Evolutionary conservation across 1,284 basidiomycete genomes (phyloP), one percentile per base, ranked within the genome.

Genomic region (Austroboletus niveus): DNA sequence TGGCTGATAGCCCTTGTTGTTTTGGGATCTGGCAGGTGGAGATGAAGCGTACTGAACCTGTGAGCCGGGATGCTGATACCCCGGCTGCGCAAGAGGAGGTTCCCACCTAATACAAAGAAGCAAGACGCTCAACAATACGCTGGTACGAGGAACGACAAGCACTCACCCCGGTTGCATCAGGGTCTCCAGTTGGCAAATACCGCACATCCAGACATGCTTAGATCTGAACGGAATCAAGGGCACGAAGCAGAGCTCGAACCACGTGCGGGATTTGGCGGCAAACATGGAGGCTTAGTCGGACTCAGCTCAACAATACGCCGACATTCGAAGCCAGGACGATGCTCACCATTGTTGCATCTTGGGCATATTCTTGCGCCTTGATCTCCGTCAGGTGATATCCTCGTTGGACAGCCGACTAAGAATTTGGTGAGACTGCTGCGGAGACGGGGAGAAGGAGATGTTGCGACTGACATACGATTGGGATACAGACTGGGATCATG

Each of bases 181-280:
- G 15, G 76, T 69, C 52, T 69, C 65, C 69, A 79, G 76, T 49
- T 80, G 75, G 57, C 79, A 81, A 53, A 79, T 77, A 15, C 70
- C 67, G 61, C 79, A 82, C 53, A 75, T 64, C 79, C 79, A 81
- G n/a, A 81, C 61, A 43, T 69, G 72, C 22, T 64, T 70, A 7
- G 75, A 71, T 24, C 50, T 64, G 64, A 81, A 66, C 0, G 79
- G 79, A 30, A 81, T 65, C 47, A 81, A 63, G 22, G 76, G 79
- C 11, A 81, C 69, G 59, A 76, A 78, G 59, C 74, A 81, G 20
- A 81, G 51, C 57, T 80, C 78, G 57, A 81, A 75, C 79, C 79
- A 81, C 14, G 60, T 71, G 49, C 80, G 72, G 5, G 76, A 69
- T 56, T 78, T 81, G 45, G 73, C 77, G 29, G 71, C 68, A 49